These are phyloP conservation scores for Geotrichum phurueaensis DNA, from an alignment of 1,139 yeast genomes.

Conservation along the genomic window DNA sequence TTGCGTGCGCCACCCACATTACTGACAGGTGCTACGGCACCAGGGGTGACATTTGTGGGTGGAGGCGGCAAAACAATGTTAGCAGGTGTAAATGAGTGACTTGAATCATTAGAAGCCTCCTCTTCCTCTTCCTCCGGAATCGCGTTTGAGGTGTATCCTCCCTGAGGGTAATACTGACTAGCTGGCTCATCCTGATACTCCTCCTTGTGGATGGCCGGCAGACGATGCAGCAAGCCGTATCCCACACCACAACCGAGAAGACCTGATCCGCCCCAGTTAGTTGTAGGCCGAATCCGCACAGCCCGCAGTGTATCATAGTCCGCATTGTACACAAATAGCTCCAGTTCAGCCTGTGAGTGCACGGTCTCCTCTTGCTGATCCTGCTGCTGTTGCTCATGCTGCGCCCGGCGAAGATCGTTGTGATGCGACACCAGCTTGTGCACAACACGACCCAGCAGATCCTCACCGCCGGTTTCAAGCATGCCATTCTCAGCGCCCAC, in stretches of 20 bases:
- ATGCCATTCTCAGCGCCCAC: constrained; percentile 85
- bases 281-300: constrained; percentile 65
- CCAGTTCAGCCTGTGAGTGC: constrained; percentile 31
- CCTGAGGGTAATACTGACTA: constrained; percentile 4
- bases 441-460: constrained; percentile 63
- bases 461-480: constrained; percentile 81
- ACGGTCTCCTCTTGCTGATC: constrained; percentile 8
- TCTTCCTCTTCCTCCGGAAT: constrained; percentile 37
- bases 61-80: constrained; percentile 8
- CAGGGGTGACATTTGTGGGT: constrained; percentile 16
- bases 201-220: constrained; percentile 50
- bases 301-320: constrained; percentile 83
- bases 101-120: constrained; percentile 31
- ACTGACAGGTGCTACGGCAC: constrained; percentile 7
- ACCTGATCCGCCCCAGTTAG: constrained; percentile 62
- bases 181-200: background rate
- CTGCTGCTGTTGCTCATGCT: constrained; percentile 14
- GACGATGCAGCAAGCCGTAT: constrained; percentile 77
- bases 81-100: constrained; percentile 10
- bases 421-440: constrained; percentile 26
- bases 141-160: background rate
- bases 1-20: constrained; percentile 8
- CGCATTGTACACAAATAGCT: constrained; percentile 79
- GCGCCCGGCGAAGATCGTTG: constrained; percentile 21
- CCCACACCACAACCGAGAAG: constrained; percentile 93